These are phyloP conservation scores for Cryoendolithus antarcticus DNA, from an alignment of 2,329 filamentous ascomycete genomes.

Conservation along the genomic window DNA sequence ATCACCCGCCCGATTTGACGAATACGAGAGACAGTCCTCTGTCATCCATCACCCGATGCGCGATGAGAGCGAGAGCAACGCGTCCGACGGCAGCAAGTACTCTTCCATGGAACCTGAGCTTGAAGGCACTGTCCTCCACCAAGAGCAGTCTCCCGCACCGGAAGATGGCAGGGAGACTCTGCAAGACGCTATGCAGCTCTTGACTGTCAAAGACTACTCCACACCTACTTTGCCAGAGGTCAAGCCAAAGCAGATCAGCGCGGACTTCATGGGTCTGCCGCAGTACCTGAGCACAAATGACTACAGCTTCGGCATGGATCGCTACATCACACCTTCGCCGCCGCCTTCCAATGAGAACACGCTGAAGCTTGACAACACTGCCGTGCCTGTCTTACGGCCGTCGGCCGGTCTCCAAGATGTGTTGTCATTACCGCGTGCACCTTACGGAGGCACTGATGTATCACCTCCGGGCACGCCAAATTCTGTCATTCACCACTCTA, in stretches of 20 bases:
- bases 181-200: conserved; percentile 22
- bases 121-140: conserved; percentile 19
- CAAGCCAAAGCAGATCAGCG: conserved; percentile 6
- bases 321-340: conserved; percentile 40
- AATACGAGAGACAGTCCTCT: conserved; percentile 34
- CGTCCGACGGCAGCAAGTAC: conserved; percentile 44
- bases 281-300: conserved; percentile 35
- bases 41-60: conserved; percentile 42
- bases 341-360: conserved; percentile 18
- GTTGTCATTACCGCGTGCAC: too few species aligned
- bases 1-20: conserved; percentile 34
- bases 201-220: conserved; percentile 23
- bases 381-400: conserved; percentile 12
- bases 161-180: conserved; percentile 21
- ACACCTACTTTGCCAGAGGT: conserved; percentile 11
- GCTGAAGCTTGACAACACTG: conserved; percentile 11
- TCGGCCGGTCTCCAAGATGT: conserved; percentile 6
- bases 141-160: conserved; percentile 6
- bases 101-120: conserved; percentile 28
- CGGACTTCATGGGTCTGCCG: conserved; percentile 20
- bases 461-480: conserved; percentile 56
- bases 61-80: conserved; percentile 30
- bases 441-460: conserved; percentile 13
- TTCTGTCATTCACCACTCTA: conserved; percentile 68
- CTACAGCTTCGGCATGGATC: conserved; percentile 42